Evolutionary conservation across 768 basidiomycete genomes (phyloP).

Genomic region (Mycena haematopus): DNA sequence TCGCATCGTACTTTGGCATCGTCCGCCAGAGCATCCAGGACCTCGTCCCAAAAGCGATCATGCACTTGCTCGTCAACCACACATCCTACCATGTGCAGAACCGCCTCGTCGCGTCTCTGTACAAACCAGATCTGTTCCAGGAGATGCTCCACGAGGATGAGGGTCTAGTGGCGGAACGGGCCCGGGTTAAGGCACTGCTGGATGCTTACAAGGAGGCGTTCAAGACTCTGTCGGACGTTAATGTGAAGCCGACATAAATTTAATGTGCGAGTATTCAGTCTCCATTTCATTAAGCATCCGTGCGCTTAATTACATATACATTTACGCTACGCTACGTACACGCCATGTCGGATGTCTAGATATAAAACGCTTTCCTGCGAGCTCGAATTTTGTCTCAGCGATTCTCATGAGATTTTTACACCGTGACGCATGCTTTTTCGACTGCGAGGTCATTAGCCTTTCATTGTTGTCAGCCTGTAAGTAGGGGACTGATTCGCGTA

Average conservation of each 20-base stretch:
- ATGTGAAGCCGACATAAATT: slow-evolving; percentile 65
- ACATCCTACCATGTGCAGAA: slow-evolving; percentile 98
- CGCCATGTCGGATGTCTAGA: slow-evolving; percentile 10
- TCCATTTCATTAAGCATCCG: slow-evolving; percentile 5
- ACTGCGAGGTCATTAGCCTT: no score
- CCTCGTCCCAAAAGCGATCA: slow-evolving; percentile 95
- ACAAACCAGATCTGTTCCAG: slow-evolving; percentile 92
- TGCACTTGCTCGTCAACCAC: slow-evolving; percentile 97
- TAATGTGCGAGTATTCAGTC: neutral
- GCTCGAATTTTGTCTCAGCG: neutral
- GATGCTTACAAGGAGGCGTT: slow-evolving; percentile 97
- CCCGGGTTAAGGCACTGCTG: slow-evolving; percentile 90
- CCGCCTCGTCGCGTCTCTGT: slow-evolving; percentile 90
- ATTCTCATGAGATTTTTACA: no score
- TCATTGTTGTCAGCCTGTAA: no score
- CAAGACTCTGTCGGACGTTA: slow-evolving; percentile 85
- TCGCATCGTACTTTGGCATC: slow-evolving; percentile 95
- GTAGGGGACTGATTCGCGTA: no score
- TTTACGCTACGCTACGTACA: slow-evolving; percentile 14
- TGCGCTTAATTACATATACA: slow-evolving; percentile 15
- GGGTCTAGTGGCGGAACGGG: slow-evolving; percentile 89
- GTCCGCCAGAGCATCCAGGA: slow-evolving; percentile 97
- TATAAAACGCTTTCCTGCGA: neutral
- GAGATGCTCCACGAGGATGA: slow-evolving; percentile 96
- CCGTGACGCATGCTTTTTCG: no score